Evolutionary conservation across 2,329 filamentous ascomycete species (phyloP), one percentile per base, ranked within the genome.

Genomic region (Aspergillus proliferans): DNA sequence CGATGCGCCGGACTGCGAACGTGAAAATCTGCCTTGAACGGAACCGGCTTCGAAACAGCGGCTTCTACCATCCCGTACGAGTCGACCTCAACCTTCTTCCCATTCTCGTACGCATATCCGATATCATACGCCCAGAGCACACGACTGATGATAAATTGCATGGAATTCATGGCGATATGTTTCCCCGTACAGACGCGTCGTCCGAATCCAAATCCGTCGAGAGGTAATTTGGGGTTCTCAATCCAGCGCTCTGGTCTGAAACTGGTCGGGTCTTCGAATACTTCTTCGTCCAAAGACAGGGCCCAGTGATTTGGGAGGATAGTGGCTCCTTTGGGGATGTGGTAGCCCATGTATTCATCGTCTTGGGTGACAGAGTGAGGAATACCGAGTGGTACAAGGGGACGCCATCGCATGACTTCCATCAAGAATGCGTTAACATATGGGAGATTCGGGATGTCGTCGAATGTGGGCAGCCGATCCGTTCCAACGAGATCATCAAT

Each of bases 121-220:
- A 63, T 53, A 39, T 60, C 47, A 44, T 56, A 65, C 3, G 46
- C 58, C 47, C 78, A 71, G 49, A 83, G 76, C 73, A 82, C 77
- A 28, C 79, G 66, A 0, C 77, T 74, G 49, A 82, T 77, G n/a
- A 79, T 79, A 51, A 82, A 77, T 57, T 80, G 56, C 64, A 75
- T 46, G 61, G 63, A 64, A 24, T 65, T 63, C 1, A 48, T 52
- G 2, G 65, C 67, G 36, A 71, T 58, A 49, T 60, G 49, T 6
- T 61, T 47, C 0, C 67, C 68, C 0, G 65, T 73, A 7, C 71
- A 71, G 1, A 80, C 73, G 8, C 80, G 68, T 6, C 79, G 67
- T 0, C 80, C 80, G 57, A 80, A 82, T 0, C 76, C 80, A 52
- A 83, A 79, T 45, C 80, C 77, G 7, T 73, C 77, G 19, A 47